A percentile compares a stretch with the other conserved stretches of the same genome.
These are phyloP conservation scores for Simmondsia chinensis DNA, from an alignment of 148 eudicot genomes.

Conservation along the genomic window DNA sequence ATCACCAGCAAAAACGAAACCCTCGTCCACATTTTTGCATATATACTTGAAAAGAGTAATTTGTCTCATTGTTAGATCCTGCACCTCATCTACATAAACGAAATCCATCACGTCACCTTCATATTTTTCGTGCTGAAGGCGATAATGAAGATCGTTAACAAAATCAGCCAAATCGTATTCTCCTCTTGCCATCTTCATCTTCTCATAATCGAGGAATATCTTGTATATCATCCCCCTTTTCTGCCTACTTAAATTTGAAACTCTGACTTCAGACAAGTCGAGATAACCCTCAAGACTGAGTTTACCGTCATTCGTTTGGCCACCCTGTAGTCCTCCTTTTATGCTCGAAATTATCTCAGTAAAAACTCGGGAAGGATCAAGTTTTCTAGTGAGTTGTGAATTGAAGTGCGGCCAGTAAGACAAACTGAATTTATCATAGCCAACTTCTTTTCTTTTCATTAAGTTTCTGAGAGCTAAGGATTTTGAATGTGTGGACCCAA, in stretches of 20 bases:
- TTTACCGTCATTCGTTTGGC: slow-evolving; percentile 1
- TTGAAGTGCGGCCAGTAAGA: slow-evolving; percentile 60
- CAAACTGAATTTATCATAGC: slow-evolving; percentile 28
- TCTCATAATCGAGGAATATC: slow-evolving; percentile 51
- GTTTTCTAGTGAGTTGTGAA: slow-evolving; percentile 28
- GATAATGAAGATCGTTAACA: slow-evolving; percentile 52
- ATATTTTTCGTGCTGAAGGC: slow-evolving; percentile 28
- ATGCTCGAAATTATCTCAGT: slow-evolving; percentile 49
- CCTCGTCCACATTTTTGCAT: slow-evolving; percentile 62
- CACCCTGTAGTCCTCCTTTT: slow-evolving; percentile 22
- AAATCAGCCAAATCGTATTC: slow-evolving; percentile 66
- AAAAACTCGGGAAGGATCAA: slow-evolving; percentile 54
- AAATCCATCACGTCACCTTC: slow-evolving; percentile 54
- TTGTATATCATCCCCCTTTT: slow-evolving; percentile 34
- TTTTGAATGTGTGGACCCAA: slow-evolving; percentile 10
- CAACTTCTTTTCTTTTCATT: slow-evolving; percentile 31
- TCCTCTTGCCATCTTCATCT: slow-evolving; percentile 28
- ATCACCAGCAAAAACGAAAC: slow-evolving; percentile 74
- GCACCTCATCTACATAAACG: slow-evolving; percentile 76
- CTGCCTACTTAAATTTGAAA: slow-evolving; percentile 17
- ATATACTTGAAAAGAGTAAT: slow-evolving; percentile 54
- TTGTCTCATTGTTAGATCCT: slow-evolving; percentile 67
- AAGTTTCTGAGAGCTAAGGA: slow-evolving; percentile 13
- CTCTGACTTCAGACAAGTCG: slow-evolving; percentile 13
- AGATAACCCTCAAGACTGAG: slow-evolving; percentile 13